Evolutionary conservation across 371 early-diverging fungal genomes (phyloP), one percentile per base, ranked within the genome.

Genomic region (Actinomortierella ambigua): DNA sequence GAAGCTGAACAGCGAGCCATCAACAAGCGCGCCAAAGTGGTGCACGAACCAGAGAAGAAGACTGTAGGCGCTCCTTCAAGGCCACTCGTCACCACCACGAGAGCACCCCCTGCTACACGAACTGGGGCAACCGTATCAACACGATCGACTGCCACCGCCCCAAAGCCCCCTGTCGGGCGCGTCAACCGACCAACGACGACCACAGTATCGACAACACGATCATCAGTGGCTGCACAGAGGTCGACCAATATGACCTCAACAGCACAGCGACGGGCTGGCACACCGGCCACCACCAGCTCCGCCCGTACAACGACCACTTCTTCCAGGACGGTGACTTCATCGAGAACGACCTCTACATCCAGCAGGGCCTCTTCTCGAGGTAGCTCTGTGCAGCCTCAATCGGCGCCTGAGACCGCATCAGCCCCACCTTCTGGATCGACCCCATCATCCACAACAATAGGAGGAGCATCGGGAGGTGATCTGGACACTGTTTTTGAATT

Each of bases 1-100:
- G 61, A 65, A 22, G 66, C 71, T 3, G 71, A 71, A 13, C 66
- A 65, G 34, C 2, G 55, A 15, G 15, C 43, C 1, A 13, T 29
- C 13, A 42, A 55, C 15, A 65, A 61, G 51, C 53, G 58, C 2
- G 43, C 65, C 14, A 69, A 50, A 53, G 54, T 24, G 1, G 39
- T 15, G 1, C 43, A 57, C 15, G 57, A 22, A 11, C 49, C 44
- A 48, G 34, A 40, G 39, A 18, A 59, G 13, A 53, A 51, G 23
- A 39, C 60, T 14, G 22, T 22, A 48, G 18, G 18, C 20, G 24
- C 8, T 20, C 11, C 22, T 48, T 8, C 48, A 6, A 48, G 22
- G 2, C 8, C 22, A 8, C 8, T 22, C 22, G 20, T 24, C 24
- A 24, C 48, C 22, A 8, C 48, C 24, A 9, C 53, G 4, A 5